Evolutionary conservation across 2,329 filamentous ascomycete genomes (phyloP).

Genomic region (Esteya vermicola): DNA sequence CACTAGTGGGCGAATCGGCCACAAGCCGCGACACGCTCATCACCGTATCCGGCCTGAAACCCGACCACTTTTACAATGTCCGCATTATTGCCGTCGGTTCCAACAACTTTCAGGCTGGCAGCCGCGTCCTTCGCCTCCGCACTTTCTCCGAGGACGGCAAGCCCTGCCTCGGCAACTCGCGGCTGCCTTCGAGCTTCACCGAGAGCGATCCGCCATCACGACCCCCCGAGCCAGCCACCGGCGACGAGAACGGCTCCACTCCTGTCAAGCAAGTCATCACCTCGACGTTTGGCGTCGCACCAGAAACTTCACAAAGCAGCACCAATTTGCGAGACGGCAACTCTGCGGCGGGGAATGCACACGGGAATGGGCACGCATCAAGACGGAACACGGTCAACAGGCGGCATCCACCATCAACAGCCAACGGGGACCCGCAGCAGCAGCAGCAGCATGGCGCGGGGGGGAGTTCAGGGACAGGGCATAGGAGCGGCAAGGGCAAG

Average conservation of each 20-base stretch:
- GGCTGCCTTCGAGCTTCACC: slow-evolving; percentile 40
- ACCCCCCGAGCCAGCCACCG: slow-evolving; percentile 26
- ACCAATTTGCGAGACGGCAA: slow-evolving; percentile 61
- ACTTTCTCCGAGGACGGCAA: slow-evolving; percentile 55
- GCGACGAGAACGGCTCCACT: slow-evolving; percentile 29
- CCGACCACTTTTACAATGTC: slow-evolving; percentile 83
- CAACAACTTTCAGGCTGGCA: slow-evolving; percentile 85
- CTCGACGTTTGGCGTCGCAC: slow-evolving; percentile 8
- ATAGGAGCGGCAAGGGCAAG: not conserved
- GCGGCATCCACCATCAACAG: slow-evolving; percentile 59
- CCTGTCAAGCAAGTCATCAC: slow-evolving; percentile 4
- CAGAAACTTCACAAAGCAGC: no score
- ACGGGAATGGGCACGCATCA: no score
- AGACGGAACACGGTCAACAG: slow-evolving; percentile 59
- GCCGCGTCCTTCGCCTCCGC: slow-evolving; percentile 68
- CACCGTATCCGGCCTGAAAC: slow-evolving; percentile 74
- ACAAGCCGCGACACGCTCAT: slow-evolving; percentile 70
- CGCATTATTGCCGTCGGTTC: slow-evolving; percentile 83
- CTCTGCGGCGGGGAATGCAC: no score
- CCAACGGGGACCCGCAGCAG: slow-evolving; percentile 33
- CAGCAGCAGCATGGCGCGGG: slow-evolving; percentile 3
- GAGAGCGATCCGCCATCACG: slow-evolving; percentile 32
- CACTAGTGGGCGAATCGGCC: slow-evolving; percentile 69
- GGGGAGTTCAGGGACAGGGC: no score
- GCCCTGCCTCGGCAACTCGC: slow-evolving; percentile 42